Base-by-base conservation (phyloP, 257 asterid species). In the Henckelia pumila region DNA sequence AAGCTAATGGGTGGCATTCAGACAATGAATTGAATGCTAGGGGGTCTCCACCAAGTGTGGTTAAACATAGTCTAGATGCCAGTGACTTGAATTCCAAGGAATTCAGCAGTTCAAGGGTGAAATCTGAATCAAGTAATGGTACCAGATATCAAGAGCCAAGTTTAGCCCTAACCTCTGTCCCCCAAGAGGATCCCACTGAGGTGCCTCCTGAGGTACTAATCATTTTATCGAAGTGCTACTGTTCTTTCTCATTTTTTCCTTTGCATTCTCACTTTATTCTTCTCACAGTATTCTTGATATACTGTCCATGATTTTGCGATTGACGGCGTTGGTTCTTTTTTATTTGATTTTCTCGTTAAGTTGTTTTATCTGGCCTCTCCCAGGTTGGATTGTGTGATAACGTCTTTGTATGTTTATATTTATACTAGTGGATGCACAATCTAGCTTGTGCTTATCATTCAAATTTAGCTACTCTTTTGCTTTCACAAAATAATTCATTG, bases 131-230 rank as follows among this genome's bases (percentile, higher is more conserved):
- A 24, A 78, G 50, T 52, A 63, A 78, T 67, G 73, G 65, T 66
- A 75, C 74, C 77, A 85, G 82, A 80, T 56, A 37, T 71, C 71
- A 78, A 22, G 93, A 84, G 64, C 63, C 88, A 67, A 81, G 74
- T 72, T 69, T 83, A 72, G 79, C 88, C 59, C 52, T 84, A 64
- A 71, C 87, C 70, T 81, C 90, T 68, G 81, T 77, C 78, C 80
- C 83, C 56, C 83, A 77, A 73, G 84, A 71, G 74, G 96, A 81
- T 76, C 91, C 84, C n/a, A 81, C 77, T 57, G 84, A 78, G 79
- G 83, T 86, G 71, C 98, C 98, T 47, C 98, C 95, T 35, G 99
- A 91, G 98, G 99, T 91, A 89, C 71, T 64, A 66, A 61, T 35
- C 57, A 58, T 75, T 59, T 40, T 59, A 73, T 3, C 61, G 24